These are phyloP conservation scores for Thuja plicata DNA, from an alignment of 83 land plant species.

Conservation along the genomic window DNA sequence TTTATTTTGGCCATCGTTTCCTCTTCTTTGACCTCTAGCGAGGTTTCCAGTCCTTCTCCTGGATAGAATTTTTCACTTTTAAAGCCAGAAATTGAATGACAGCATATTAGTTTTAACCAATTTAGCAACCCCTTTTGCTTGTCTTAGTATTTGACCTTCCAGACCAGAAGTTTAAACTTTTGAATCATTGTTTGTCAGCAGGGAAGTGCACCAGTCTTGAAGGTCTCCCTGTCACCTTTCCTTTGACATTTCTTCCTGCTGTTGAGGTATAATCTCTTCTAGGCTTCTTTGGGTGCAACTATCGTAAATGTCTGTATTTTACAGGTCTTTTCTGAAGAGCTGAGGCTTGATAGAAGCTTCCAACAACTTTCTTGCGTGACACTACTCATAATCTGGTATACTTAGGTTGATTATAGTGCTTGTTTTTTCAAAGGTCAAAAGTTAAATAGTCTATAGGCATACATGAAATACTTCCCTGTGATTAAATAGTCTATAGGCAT, in stretches of 20 bases:
- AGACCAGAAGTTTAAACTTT: neutral
- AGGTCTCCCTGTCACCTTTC: neutral
- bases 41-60: neutral
- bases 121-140: neutral
- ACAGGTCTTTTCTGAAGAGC: neutral
- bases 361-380: neutral
- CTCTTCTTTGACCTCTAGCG: neutral
- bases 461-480: too few relatives aligned
- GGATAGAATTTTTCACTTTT: neutral
- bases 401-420: neutral
- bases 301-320: neutral
- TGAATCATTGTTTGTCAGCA: neutral
- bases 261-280: neutral
- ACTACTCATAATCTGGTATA: neutral
- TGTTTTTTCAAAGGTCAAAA: neutral
- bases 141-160: neutral
- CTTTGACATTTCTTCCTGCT: neutral
- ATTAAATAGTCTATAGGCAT: neutral
- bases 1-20: neutral
- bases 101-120: neutral
- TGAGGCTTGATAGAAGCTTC: neutral
- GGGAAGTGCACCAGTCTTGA: neutral
- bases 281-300: neutral
- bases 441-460: neutral
- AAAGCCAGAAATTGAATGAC: neutral